Evolutionary conservation across 768 basidiomycete species (phyloP).

Genomic region (Tubosaeta sp.): DNA sequence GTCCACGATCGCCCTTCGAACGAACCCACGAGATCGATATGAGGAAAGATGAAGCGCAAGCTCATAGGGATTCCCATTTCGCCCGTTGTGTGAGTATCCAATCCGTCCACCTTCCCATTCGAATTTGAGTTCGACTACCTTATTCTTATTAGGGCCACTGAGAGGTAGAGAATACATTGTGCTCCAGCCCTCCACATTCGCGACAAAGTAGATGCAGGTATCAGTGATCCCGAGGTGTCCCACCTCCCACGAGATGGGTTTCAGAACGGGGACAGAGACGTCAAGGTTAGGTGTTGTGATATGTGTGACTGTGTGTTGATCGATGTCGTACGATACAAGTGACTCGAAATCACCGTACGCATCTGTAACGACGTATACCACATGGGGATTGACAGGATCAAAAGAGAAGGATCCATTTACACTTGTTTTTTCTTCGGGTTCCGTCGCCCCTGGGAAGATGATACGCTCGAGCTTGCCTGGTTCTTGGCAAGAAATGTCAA

Average conservation of each 20-base stretch:
- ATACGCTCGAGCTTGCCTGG: constrained; percentile 26
- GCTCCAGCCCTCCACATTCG: constrained; percentile 39
- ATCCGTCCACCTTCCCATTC: constrained; percentile 31
- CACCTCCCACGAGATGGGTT: constrained; percentile 35
- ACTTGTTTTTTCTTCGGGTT: constrained; percentile 26
- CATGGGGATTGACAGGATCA: constrained; percentile 26
- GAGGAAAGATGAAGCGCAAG: constrained; percentile 31
- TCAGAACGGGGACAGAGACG: constrained; percentile 27
- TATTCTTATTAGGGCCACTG: constrained; percentile 24
- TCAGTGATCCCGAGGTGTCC: constrained; percentile 22
- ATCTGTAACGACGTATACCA: constrained; percentile 33
- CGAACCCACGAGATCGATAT: constrained; percentile 26
- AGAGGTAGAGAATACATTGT: constrained; percentile 29
- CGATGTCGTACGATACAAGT: constrained; percentile 33
- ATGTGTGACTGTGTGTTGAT: constrained; percentile 29
- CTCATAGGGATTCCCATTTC: constrained; percentile 33
- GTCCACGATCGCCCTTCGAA: constrained; percentile 29
- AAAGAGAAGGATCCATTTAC: constrained; percentile 28
- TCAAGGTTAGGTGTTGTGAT: constrained; percentile 34
- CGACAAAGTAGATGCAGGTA: constrained; percentile 30
- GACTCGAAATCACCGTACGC: constrained; percentile 39
- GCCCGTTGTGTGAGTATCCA: constrained; percentile 27
- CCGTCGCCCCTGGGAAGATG: constrained; percentile 33
- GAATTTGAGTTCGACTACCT: constrained; percentile 32
- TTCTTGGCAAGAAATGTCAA: constrained; percentile 30